phyloP scores from a whole-genome alignment of 2,329 filamentous ascomycete genomes.

The Paradendryphiella salina region DNA sequence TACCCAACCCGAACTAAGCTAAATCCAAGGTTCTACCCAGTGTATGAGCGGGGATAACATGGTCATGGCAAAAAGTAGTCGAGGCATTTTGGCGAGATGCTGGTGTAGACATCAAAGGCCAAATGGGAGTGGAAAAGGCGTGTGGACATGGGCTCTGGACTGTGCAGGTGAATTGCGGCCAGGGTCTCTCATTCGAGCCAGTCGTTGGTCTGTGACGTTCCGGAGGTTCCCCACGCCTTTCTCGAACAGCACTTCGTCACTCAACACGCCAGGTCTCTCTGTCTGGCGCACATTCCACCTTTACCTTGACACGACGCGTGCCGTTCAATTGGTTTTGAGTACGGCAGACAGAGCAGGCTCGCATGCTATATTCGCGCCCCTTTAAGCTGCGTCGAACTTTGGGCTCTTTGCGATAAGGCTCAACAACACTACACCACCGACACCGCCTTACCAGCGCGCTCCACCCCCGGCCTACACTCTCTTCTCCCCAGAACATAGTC shows the following conservation, averaged over 20 bases:
- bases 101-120: background rate
- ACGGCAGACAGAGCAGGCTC: constrained; percentile 42
- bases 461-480: constrained; percentile 19
- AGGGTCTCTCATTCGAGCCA: constrained; percentile 23
- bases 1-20: background rate
- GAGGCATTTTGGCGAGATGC: background rate
- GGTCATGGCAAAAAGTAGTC: background rate
- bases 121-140: background rate
- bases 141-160: constrained; percentile 9
- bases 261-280: constrained; percentile 28
- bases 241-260: constrained; percentile 30
- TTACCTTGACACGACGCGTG: constrained; percentile 25
- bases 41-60: constrained; percentile 6
- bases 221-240: constrained; percentile 23
- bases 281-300: constrained; percentile 17
- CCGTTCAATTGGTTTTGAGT: constrained; percentile 53
- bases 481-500: constrained; percentile 13
- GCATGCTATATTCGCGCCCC: constrained; percentile 24
- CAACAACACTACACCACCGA: constrained; percentile 21
- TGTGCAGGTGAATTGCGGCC: constrained; percentile 21
- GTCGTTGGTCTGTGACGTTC: constrained; percentile 22
- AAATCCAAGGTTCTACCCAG: background rate
- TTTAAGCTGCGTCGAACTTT: constrained; percentile 26
- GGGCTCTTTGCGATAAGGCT: constrained; percentile 30
- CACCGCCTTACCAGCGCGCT: constrained; percentile 19